These are phyloP conservation scores for Colletotrichum tabaci DNA, from an alignment of 2,329 filamentous ascomycete genomes.

Conservation along the genomic window DNA sequence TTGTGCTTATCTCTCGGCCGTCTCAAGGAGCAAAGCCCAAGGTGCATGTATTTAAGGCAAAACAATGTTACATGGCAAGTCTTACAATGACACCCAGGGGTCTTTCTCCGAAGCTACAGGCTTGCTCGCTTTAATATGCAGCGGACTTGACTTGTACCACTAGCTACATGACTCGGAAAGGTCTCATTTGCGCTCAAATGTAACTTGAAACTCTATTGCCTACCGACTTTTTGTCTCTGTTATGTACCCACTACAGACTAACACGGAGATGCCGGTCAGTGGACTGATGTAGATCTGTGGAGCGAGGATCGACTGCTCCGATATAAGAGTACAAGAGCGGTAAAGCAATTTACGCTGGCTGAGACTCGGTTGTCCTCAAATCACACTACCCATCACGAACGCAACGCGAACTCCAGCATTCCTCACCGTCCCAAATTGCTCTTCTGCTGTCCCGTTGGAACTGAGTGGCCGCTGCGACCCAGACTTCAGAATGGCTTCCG, in stretches of 20 bases:
- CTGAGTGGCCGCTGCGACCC: neutral
- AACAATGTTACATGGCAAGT: neutral
- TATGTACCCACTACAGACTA: neutral
- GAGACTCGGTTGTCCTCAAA: neutral
- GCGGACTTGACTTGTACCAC: neutral
- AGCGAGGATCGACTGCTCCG: neutral
- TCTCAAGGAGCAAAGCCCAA: neutral
- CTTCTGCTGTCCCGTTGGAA: neutral
- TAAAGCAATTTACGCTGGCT: neutral
- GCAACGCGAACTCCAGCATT: neutral
- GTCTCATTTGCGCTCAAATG: constrained; percentile 2
- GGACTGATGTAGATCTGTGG: constrained; percentile 6
- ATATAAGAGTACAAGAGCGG: constrained; percentile 1
- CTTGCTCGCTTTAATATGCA: too few relatives aligned
- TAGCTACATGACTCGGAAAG: constrained; percentile 4
- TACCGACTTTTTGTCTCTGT: neutral
- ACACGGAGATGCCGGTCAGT: neutral
- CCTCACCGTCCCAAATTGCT: neutral
- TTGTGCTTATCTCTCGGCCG: neutral
- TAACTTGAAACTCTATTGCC: neutral
- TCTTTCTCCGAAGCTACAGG: too few relatives aligned
- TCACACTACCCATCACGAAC: neutral
- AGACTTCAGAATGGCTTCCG: constrained; percentile 3
- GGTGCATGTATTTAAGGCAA: neutral
- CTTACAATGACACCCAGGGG: too few relatives aligned